Conservation (phyloP, 179 eudicot genomes). For the Spinacia oleracea region DNA sequence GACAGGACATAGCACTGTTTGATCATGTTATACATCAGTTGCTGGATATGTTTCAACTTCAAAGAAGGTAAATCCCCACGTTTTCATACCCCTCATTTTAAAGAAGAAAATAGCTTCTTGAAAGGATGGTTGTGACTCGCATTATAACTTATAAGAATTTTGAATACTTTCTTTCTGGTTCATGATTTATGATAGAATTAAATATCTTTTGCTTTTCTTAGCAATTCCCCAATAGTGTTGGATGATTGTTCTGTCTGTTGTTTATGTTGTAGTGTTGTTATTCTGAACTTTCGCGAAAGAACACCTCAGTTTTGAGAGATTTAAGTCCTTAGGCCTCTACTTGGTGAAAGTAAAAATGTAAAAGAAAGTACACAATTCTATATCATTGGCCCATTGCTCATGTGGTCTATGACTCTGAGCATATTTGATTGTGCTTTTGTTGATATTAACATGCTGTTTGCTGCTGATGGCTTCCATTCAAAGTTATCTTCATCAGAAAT, state of each 20-base stretch:
- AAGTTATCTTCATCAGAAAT: neutral
- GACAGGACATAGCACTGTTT: constrained; percentile 23
- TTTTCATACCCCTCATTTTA: neutral
- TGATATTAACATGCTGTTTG: neutral
- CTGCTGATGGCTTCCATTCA: neutral
- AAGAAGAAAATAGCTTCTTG: neutral
- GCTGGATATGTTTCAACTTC: constrained; percentile 8
- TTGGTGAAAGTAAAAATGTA: neutral
- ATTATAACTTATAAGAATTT: neutral
- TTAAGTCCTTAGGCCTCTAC: neutral
- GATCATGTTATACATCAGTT: neutral
- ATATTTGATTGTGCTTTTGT: neutral
- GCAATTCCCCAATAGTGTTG: neutral
- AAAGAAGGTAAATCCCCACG: neutral
- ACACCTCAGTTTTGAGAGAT: neutral
- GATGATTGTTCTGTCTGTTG: neutral
- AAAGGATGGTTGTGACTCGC: neutral
- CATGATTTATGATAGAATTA: neutral
- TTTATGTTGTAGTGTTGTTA: neutral
- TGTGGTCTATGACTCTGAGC: constrained; percentile 2
- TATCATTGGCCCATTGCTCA: neutral
- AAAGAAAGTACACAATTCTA: neutral
- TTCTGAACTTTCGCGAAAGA: neutral
- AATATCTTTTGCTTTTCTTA: neutral
- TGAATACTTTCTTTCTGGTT: constrained; percentile 1